Percentiles rank a stretch among this genome's conserved stretches.
Conservation (phyloP, 495 filamentous ascomycete genomes). For the Aspergillus egyptiacus region DNA sequence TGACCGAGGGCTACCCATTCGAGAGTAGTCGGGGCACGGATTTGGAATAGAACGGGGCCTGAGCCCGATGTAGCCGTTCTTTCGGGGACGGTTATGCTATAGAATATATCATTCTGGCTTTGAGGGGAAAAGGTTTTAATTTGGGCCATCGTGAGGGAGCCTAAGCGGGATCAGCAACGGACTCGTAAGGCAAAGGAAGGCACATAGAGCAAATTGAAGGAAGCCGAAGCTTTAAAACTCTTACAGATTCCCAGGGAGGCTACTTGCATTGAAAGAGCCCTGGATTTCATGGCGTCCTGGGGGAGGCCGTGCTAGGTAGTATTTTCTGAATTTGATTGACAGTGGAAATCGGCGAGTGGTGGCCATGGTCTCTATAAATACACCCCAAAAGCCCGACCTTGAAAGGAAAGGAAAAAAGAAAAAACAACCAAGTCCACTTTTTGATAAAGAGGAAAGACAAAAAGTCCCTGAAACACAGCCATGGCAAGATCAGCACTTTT, state of each 20-base stretch:
- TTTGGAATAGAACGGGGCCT: conserved; percentile 56
- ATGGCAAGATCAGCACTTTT: neutral
- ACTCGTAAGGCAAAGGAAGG: neutral
- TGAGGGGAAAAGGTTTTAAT: conserved; percentile 24
- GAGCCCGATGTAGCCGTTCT: conserved; percentile 23
- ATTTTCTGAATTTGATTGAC: neutral
- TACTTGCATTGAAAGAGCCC: neutral
- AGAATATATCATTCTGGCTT: conserved; percentile 25
- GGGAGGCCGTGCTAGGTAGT: too few species aligned
- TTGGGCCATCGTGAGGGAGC: conserved; percentile 19
- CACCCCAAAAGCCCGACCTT: neutral
- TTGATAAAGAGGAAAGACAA: neutral
- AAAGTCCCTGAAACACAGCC: neutral
- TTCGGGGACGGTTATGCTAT: conserved; percentile 30
- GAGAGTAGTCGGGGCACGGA: conserved; percentile 52
- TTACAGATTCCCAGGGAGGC: conserved; percentile 2
- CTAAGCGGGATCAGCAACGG: conserved; percentile 4
- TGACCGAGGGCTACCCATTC: conserved; percentile 64
- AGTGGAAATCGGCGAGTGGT: neutral
- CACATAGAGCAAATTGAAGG: neutral
- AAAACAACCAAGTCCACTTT: neutral
- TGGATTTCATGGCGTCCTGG: conserved; percentile 4
- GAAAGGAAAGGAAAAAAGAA: neutral
- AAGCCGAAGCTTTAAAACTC: neutral
- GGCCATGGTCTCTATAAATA: neutral